phyloP scores from a whole-genome alignment of 495 filamentous ascomycete species.

The Neurospora sp. region DNA sequence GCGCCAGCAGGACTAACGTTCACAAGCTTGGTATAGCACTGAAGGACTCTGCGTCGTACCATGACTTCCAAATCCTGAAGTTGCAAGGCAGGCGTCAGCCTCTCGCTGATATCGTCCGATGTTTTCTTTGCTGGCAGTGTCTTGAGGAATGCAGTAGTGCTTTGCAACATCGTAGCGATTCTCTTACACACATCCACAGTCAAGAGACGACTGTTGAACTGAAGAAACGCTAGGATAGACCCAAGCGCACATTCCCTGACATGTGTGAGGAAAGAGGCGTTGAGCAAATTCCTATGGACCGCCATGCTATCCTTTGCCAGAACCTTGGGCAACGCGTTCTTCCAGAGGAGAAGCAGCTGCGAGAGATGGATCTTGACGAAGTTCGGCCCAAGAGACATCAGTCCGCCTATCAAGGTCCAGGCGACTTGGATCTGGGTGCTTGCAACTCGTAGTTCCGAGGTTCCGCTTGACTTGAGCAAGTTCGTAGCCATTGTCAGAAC shows the following conservation, averaged over 20 bases:
- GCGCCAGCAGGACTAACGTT: slow-evolving; percentile 72
- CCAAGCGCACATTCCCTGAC: slow-evolving; percentile 92
- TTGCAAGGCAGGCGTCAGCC: slow-evolving; percentile 78
- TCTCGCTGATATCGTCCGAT: slow-evolving; percentile 76
- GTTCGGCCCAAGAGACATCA: slow-evolving; percentile 94
- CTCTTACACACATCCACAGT: slow-evolving; percentile 92
- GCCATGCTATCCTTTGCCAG: slow-evolving; percentile 73
- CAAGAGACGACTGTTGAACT: slow-evolving; percentile 85
- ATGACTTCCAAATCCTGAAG: slow-evolving; percentile 87
- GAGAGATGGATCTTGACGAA: slow-evolving; percentile 99
- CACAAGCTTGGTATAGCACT: slow-evolving; percentile 88
- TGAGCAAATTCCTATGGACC: slow-evolving; percentile 66
- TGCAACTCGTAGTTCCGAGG: slow-evolving; percentile 81
- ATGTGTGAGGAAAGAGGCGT: slow-evolving; percentile 87
- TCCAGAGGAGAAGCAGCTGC: slow-evolving; percentile 93
- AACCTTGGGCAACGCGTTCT: slow-evolving; percentile 93
- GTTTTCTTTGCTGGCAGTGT: slow-evolving; percentile 74
- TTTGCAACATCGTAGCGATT: slow-evolving; percentile 89
- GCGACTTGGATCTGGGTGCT: slow-evolving; percentile 94
- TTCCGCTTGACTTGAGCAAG: slow-evolving; percentile 84
- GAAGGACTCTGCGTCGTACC: slow-evolving; percentile 84
- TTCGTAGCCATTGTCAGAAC: slow-evolving; percentile 86
- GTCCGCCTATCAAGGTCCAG: slow-evolving; percentile 91
- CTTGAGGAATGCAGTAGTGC: slow-evolving; percentile 79
- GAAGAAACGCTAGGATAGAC: slow-evolving; percentile 81